Conservation (phyloP, 2,329 filamentous ascomycete genomes). For the Aspergillus flavus region DNA sequence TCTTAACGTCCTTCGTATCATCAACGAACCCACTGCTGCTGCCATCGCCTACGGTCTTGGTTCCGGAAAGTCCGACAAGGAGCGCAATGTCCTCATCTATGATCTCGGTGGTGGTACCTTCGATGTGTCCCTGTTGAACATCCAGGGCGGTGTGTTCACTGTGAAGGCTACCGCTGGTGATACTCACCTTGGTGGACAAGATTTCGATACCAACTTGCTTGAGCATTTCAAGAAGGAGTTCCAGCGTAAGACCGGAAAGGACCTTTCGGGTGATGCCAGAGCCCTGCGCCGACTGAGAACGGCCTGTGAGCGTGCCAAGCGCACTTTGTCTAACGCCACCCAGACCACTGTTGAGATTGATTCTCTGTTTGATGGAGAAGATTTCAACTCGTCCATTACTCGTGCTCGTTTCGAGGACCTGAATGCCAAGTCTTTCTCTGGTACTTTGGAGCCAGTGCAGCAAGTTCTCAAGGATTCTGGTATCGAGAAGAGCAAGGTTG, state of each 20-base stretch:
- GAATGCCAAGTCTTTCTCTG: slow-evolving; percentile 91
- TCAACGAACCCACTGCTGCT: slow-evolving; percentile 98
- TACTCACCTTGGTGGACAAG: slow-evolving; percentile 91
- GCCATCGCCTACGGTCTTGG: slow-evolving; percentile 98
- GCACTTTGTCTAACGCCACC: slow-evolving; percentile 94
- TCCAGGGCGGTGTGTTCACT: slow-evolving; percentile 98
- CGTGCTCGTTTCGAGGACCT: slow-evolving; percentile 99
- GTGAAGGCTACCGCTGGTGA: slow-evolving; percentile 98
- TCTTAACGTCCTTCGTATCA: slow-evolving; percentile 98
- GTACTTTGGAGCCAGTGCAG: slow-evolving; percentile 91
- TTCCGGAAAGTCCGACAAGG: slow-evolving; percentile 91
- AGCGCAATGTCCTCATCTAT: slow-evolving; percentile 99
- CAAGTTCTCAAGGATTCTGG: slow-evolving; percentile 93
- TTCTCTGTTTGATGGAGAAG: slow-evolving; percentile 96
- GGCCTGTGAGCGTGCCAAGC: slow-evolving; percentile 99
- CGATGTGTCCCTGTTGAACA: slow-evolving; percentile 98
- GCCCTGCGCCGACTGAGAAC: slow-evolving; percentile 95
- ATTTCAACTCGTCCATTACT: slow-evolving; percentile 96
- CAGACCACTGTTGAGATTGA: slow-evolving; percentile 99
- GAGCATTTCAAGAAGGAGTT: slow-evolving; percentile 98
- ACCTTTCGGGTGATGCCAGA: slow-evolving; percentile 80
- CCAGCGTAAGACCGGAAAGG: slow-evolving; percentile 75
- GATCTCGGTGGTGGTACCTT: slow-evolving; percentile 99
- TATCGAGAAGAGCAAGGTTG: slow-evolving; percentile 86
- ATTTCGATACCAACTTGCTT: slow-evolving; percentile 94